Evolutionary conservation across 768 basidiomycete genomes (phyloP).

Genomic region (Termitomyces sp.): DNA sequence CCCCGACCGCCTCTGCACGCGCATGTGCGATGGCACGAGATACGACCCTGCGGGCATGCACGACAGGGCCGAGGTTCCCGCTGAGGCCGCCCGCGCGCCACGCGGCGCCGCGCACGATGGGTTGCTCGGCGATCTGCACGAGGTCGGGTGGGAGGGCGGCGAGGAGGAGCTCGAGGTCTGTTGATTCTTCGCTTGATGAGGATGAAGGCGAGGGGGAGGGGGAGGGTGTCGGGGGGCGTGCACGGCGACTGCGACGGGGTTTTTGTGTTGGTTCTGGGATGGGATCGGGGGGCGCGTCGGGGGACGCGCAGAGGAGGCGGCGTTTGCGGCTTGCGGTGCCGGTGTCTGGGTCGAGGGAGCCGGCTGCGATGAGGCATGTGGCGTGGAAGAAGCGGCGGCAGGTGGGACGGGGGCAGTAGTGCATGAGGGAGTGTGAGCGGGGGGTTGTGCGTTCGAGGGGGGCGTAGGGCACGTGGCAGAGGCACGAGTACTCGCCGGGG

Average conservation of each 20-base stretch:
- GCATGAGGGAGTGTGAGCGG: too few species aligned
- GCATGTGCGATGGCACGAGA: too few species aligned
- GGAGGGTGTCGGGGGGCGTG: too few species aligned
- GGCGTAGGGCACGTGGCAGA: slow-evolving; percentile 44
- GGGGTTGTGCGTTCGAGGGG: too few species aligned
- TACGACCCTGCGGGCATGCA: too few species aligned
- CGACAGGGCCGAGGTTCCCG: slow-evolving; percentile 45
- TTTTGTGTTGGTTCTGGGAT: too few species aligned
- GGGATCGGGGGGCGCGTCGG: neutral
- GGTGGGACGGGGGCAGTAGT: slow-evolving; percentile 49
- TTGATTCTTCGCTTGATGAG: too few species aligned
- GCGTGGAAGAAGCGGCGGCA: slow-evolving; percentile 47
- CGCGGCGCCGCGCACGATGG: slow-evolving; percentile 41
- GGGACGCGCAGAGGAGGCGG: slow-evolving; percentile 33
- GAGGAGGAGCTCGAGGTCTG: slow-evolving; percentile 7
- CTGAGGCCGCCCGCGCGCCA: slow-evolving; percentile 35
- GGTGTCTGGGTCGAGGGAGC: too few species aligned
- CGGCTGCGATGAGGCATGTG: slow-evolving; percentile 32
- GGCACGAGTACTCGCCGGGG: slow-evolving; percentile 31
- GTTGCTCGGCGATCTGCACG: slow-evolving; percentile 42
- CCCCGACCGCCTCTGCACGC: too few species aligned
- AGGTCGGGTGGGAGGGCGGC: slow-evolving; percentile 30
- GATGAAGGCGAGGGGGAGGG: neutral
- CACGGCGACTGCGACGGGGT: too few species aligned
- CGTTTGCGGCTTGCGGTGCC: slow-evolving; percentile 13